phyloP scores from a whole-genome alignment of 305 asterid genomes.

The Fraxinus platypoda region DNA sequence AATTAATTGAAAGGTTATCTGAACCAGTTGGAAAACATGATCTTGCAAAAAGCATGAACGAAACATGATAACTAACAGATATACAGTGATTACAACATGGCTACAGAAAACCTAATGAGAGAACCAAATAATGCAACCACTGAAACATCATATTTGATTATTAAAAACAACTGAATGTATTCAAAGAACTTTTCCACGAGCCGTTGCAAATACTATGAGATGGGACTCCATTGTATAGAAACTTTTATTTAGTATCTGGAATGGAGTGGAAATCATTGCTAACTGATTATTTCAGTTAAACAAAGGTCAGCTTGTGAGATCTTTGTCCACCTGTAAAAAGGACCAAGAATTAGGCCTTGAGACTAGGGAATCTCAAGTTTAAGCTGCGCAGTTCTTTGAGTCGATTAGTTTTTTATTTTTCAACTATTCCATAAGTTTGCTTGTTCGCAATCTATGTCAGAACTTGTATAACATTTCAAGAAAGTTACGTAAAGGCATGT shows the following conservation, averaged over 20 bases:
- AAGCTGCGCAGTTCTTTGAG: neutral
- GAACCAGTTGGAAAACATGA: too few species aligned
- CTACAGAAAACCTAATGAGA: neutral
- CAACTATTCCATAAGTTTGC: neutral
- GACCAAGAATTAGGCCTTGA: neutral
- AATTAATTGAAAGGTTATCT: neutral
- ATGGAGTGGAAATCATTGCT: neutral
- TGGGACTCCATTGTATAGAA: neutral
- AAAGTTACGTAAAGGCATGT: neutral
- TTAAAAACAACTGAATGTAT: neutral
- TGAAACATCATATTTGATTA: neutral
- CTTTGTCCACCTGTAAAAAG: neutral
- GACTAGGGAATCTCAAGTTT: neutral
- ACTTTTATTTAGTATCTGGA: neutral
- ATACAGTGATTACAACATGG: neutral
- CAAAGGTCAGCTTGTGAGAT: neutral
- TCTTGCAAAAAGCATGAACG: neutral
- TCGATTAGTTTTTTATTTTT: neutral
- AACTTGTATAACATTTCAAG: neutral
- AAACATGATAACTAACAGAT: neutral
- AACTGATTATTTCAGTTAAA: neutral
- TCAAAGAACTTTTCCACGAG: neutral
- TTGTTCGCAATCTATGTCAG: neutral
- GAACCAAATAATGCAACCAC: neutral
- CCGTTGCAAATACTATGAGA: neutral